Conservation (phyloP, 495 filamentous ascomycete species). For the Rhypophila decipiens region DNA sequence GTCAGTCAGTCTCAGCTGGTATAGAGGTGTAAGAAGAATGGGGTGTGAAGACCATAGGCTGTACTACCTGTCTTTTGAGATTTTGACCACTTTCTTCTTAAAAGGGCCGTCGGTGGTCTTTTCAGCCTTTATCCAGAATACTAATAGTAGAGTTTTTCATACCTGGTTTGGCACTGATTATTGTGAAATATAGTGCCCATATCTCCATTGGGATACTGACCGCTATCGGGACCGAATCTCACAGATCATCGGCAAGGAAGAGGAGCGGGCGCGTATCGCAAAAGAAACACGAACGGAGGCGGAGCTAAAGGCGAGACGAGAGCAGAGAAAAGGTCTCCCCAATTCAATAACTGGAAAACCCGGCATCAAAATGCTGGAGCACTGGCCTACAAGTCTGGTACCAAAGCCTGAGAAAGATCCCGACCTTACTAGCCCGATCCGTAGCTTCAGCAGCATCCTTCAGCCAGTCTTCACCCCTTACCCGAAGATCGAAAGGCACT, state of each 20-base stretch:
- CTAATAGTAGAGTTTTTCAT: too few relatives aligned
- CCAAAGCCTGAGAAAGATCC: background rate
- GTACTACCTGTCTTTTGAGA: too few relatives aligned
- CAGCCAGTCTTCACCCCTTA: background rate
- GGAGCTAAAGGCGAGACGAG: background rate
- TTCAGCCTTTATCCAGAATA: too few relatives aligned
- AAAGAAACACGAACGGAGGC: slow-evolving; percentile 1
- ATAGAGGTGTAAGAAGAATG: too few relatives aligned
- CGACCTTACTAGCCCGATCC: background rate
- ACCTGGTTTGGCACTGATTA: background rate
- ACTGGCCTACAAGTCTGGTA: background rate
- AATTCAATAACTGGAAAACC: background rate
- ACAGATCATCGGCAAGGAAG: slow-evolving; percentile 11
- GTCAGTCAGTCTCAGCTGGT: background rate
- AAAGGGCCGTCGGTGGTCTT: too few relatives aligned
- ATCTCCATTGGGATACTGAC: slow-evolving; percentile 61
- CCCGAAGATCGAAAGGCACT: background rate
- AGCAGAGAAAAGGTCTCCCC: background rate
- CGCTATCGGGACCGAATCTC: slow-evolving; percentile 29
- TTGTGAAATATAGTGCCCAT: slow-evolving; percentile 49
- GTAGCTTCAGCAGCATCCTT: background rate
- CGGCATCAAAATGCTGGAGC: background rate
- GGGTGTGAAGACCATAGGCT: too few relatives aligned
- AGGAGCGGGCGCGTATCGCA: slow-evolving; percentile 1
- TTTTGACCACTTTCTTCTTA: too few relatives aligned